Evolutionary conservation across 208 protist species (phyloP).

Genomic region (Leishmania arabica): DNA sequence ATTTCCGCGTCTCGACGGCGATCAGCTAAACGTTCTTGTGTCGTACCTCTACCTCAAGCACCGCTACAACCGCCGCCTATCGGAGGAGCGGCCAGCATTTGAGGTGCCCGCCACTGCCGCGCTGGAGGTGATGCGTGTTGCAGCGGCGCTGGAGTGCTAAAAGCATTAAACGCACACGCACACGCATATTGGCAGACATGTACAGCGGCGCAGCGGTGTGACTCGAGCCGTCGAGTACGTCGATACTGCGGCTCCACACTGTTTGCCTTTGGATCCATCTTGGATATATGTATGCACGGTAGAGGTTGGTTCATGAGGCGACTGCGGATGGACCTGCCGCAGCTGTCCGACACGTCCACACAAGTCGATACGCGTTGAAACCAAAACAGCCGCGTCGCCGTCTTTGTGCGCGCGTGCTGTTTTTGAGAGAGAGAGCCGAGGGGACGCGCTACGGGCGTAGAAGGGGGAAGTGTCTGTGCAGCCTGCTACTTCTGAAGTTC

Average conservation of each 20-base stretch:
- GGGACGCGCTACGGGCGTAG: neutral
- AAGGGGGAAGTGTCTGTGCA: neutral
- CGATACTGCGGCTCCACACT: neutral
- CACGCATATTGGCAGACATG: neutral
- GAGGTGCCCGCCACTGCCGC: slow-evolving; percentile 53
- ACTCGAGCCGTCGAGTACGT: neutral
- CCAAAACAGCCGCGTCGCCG: neutral
- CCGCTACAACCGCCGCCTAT: slow-evolving; percentile 60
- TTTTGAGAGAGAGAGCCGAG: neutral
- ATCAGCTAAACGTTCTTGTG: slow-evolving; percentile 64
- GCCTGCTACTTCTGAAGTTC: neutral
- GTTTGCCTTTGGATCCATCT: neutral
- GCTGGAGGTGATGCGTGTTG: slow-evolving; percentile 80
- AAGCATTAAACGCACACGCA: neutral
- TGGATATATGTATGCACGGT: neutral
- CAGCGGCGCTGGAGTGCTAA: slow-evolving; percentile 70
- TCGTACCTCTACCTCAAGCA: slow-evolving; percentile 90
- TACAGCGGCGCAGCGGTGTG: neutral
- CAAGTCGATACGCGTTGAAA: neutral
- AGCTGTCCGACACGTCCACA: neutral
- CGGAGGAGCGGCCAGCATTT: slow-evolving; percentile 59
- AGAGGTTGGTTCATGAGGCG: neutral
- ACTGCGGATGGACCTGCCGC: neutral
- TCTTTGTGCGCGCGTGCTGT: neutral
- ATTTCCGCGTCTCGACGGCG: slow-evolving; percentile 53